Base-by-base conservation (phyloP, 2,329 filamentous ascomycete genomes). In the Acarospora socialis region DNA sequence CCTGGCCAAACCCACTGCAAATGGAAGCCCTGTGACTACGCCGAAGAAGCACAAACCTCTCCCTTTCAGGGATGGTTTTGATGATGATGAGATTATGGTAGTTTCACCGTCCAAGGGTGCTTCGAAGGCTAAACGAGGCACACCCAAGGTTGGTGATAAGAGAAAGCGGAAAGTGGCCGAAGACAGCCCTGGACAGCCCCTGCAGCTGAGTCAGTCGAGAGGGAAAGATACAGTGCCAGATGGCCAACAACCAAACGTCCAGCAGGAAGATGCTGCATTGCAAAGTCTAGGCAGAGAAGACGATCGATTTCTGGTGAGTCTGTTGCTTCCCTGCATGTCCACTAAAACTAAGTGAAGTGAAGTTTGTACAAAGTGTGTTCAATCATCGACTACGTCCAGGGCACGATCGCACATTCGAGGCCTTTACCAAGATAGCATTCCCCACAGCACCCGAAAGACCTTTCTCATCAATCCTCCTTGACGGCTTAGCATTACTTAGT, bases 31-130 rank as follows among this genome's bases (percentile, higher is more conserved):
- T 2, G 46, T 54, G 2, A 46, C 43, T 4, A 72, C 69, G 2
- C 68, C 69, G 0, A 66, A 53, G 37, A 68, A 63, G 41, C 50
- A 54, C n/a, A 60, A 55, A 38, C 49, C 50, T 5, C 50, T 63
- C 1, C 59, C 61, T 2, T 60, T 68, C 21, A 61, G 70, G 10
- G 73, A 77, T 53, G 73, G 73, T 12, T 77, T 77, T 45, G 68
- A 75, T 34, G 69, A 77, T 40, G 63, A 67, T 34, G 69, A 77
- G 45, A 61, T 76, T 6, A 51, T 65, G 34, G 56, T 65, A 39
- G 49, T 61, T 1, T 73, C 70, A 3, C 70, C 70, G 3, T 69
- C 61, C 32, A 72, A 65, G 42, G 57, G 60, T 6, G 50, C 50
- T 5, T 43, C 46, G 14, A 43, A 50, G 40, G 56, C 59, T 4